Conservation (phyloP, 768 basidiomycete species). For the Tricholoma furcatifolium region DNA sequence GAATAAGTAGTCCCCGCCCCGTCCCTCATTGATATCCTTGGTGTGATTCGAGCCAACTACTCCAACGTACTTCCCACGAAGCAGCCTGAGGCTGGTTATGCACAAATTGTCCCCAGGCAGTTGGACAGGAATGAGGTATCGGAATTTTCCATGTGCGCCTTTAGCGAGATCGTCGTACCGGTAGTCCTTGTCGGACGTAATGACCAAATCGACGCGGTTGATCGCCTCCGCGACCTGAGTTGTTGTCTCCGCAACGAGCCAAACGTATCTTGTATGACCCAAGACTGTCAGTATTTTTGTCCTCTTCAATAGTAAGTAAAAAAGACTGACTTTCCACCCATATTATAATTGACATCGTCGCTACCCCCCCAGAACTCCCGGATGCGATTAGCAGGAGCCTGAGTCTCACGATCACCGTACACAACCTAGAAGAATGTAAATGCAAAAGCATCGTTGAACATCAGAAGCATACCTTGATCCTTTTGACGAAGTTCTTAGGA, state of each 20-base stretch:
- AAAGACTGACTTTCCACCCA: not conserved
- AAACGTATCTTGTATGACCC: not conserved
- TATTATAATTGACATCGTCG: conserved; percentile 1
- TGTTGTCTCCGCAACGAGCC: conserved; percentile 8
- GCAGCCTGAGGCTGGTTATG: not conserved
- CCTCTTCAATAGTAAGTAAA: not conserved
- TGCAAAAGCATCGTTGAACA: not conserved
- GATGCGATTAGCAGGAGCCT: conserved; percentile 5
- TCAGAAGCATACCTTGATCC: not conserved
- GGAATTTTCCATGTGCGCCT: not conserved
- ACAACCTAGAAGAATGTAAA: conserved; percentile 1
- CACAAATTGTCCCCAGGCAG: not conserved
- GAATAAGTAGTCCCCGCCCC: not conserved
- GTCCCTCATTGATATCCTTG: conserved; percentile 1
- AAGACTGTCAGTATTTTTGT: not conserved
- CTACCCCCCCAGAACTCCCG: not conserved
- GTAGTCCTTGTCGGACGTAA: not conserved
- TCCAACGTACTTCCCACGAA: not conserved
- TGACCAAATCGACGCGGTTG: conserved; percentile 2
- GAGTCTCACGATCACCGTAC: not conserved
- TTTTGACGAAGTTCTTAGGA: not conserved
- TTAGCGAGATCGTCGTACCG: conserved; percentile 4
- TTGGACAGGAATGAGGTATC: conserved; percentile 5
- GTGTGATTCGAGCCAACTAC: not conserved
- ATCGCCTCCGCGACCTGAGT: conserved; percentile 2